A percentile compares a stretch with the other conserved stretches of the same genome.
Conservation (phyloP, 2,329 filamentous ascomycete genomes). For the Colletotrichum liaoningense region DNA sequence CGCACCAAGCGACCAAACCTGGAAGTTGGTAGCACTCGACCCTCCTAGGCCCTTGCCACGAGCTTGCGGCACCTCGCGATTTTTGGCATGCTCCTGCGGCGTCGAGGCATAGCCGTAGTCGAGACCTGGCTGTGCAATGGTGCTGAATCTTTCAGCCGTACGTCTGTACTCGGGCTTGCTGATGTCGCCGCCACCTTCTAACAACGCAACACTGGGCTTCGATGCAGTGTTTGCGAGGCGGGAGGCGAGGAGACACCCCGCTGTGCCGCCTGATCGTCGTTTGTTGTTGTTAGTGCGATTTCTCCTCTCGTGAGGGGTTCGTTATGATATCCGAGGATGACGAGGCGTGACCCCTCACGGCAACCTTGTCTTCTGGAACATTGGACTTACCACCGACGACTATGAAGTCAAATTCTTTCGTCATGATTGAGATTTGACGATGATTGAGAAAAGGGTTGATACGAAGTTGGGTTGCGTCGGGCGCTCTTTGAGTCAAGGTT, state of each 20-base stretch:
- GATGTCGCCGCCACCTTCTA: conserved; percentile 69
- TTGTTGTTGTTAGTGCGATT: background rate
- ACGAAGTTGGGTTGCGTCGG: background rate
- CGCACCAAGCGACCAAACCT: conserved; percentile 65
- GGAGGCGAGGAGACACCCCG: conserved; percentile 67
- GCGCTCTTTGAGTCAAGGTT: background rate
- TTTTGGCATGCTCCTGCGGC: conserved; percentile 56
- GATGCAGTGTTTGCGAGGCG: conserved; percentile 59
- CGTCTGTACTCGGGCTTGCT: conserved; percentile 59
- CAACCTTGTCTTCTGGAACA: background rate
- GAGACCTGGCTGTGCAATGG: conserved; percentile 58
- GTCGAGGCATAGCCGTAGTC: conserved; percentile 65
- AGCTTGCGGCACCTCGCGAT: conserved; percentile 59
- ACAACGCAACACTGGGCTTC: conserved; percentile 65
- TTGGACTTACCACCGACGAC: conserved; percentile 46
- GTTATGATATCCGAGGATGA: background rate
- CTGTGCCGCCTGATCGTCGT: conserved; percentile 63
- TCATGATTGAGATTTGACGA: background rate
- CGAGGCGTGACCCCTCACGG: background rate
- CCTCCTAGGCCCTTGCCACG: conserved; percentile 65
- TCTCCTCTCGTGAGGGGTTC: background rate
- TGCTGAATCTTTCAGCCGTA: conserved; percentile 62
- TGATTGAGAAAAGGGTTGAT: background rate
- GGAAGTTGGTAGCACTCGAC: conserved; percentile 65
- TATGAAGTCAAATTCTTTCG: conserved; percentile 45